phyloP scores from a whole-genome alignment of 768 basidiomycete genomes.

The Mycena crocata region DNA sequence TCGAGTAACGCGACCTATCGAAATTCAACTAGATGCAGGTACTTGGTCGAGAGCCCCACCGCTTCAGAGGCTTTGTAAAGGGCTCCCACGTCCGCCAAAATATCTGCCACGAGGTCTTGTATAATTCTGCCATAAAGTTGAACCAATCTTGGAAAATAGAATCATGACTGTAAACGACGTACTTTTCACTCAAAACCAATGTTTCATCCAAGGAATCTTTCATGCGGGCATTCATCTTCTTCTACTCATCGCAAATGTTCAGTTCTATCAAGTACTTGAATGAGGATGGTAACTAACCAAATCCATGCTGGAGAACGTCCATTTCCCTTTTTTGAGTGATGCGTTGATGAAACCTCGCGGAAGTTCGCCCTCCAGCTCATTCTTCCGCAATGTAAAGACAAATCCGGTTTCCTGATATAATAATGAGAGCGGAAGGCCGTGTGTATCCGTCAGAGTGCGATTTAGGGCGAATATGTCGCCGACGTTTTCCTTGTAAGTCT shows the following conservation, averaged over 20 bases:
- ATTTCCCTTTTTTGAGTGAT: slow-evolving; percentile 73
- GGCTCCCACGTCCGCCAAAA: slow-evolving; percentile 79
- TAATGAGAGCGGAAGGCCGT: slow-evolving; percentile 73
- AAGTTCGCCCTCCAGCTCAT: slow-evolving; percentile 70
- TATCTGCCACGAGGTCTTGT: slow-evolving; percentile 76
- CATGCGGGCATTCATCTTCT: slow-evolving; percentile 90
- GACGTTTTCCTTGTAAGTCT: slow-evolving; percentile 94
- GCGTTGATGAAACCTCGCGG: slow-evolving; percentile 81
- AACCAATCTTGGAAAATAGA: not conserved
- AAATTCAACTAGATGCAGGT: not conserved
- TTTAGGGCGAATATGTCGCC: slow-evolving; percentile 85
- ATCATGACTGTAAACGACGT: slow-evolving; percentile 19
- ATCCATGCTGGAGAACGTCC: slow-evolving; percentile 84
- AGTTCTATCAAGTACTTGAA: not conserved
- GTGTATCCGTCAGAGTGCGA: slow-evolving; percentile 66
- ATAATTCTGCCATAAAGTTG: slow-evolving; percentile 69
- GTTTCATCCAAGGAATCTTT: slow-evolving; percentile 93
- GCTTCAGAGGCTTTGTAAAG: slow-evolving; percentile 94
- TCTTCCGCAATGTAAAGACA: slow-evolving; percentile 76
- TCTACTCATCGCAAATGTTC: slow-evolving; percentile 55
- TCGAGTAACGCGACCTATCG: slow-evolving; percentile 86
- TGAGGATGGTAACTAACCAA: slow-evolving; percentile 61
- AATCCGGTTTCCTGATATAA: slow-evolving; percentile 82
- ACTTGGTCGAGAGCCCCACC: slow-evolving; percentile 53
- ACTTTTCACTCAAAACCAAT: slow-evolving; percentile 87